A percentile compares a stretch with the other conserved stretches of the same genome.
Evolutionary conservation across 176 grass and related monocot species (phyloP).

Genomic region (Triticum urartu): DNA sequence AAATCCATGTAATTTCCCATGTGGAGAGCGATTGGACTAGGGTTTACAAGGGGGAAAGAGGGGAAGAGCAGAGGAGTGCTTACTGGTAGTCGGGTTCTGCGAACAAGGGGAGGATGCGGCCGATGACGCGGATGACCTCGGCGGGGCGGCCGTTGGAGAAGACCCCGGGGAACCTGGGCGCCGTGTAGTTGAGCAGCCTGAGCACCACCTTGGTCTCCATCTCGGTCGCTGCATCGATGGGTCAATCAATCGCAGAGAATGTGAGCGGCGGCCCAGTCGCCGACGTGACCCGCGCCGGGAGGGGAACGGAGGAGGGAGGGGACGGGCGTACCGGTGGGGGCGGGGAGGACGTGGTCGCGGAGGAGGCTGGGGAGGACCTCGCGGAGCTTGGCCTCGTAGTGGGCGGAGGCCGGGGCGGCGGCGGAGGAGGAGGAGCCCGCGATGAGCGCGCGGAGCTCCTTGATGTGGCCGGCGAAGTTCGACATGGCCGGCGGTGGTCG

Average conservation of each 20-base stretch:
- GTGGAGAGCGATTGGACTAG: constrained; percentile 16
- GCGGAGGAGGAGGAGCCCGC: constrained; percentile 39
- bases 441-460: constrained; percentile 75
- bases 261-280: not conserved
- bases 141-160: constrained; percentile 76
- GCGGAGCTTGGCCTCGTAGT: constrained; percentile 74
- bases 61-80: not conserved
- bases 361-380: constrained; percentile 80
- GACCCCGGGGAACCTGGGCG: constrained; percentile 74
- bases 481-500: constrained; percentile 39
- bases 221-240: constrained; percentile 46
- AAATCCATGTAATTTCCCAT: not conserved
- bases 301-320: not conserved
- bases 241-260: not conserved
- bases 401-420: constrained; percentile 34
- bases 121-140: constrained; percentile 75
- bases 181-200: constrained; percentile 68
- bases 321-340: constrained; percentile 39
- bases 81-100: constrained; percentile 74
- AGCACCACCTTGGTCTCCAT: constrained; percentile 76
- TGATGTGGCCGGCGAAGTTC: constrained; percentile 56
- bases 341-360: constrained; percentile 68
- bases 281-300: not conserved
- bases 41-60: not conserved
- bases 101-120: constrained; percentile 74